Conservation (phyloP, 2,329 filamentous ascomycete species). For the Pseudopyricularia javanii region DNA sequence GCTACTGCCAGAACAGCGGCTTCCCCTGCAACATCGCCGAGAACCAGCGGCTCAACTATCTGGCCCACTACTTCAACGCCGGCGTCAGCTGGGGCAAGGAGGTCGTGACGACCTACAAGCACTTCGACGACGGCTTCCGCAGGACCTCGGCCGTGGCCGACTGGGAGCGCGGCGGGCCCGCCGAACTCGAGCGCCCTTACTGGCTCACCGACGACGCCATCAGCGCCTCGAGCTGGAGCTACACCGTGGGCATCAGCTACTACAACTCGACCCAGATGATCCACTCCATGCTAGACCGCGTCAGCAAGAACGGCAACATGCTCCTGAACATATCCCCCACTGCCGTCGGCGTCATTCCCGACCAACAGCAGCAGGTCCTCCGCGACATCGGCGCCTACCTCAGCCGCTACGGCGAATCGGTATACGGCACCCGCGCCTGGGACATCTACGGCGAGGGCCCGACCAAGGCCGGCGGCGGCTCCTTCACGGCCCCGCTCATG, state of each 20-base stretch:
- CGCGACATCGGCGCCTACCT: constrained; percentile 42
- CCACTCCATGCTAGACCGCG: constrained; percentile 32
- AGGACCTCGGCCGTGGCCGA: constrained; percentile 1
- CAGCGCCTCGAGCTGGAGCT: constrained; percentile 1
- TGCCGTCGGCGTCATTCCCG: constrained; percentile 39
- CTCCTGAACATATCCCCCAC: constrained; percentile 41
- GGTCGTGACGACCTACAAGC: constrained; percentile 2
- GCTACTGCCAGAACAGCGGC: neutral
- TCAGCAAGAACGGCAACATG: constrained; percentile 43
- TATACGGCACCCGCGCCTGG: constrained; percentile 45
- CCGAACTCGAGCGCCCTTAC: neutral
- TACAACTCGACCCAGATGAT: constrained; percentile 1
- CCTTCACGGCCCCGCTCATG: neutral
- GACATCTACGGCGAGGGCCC: constrained; percentile 19
- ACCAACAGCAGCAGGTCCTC: constrained; percentile 32
- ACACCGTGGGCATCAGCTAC: constrained; percentile 1
- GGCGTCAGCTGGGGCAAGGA: neutral
- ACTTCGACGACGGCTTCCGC: neutral
- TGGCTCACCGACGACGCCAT: constrained; percentile 3
- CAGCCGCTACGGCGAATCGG: constrained; percentile 35
- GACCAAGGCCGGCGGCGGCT: constrained; percentile 1
- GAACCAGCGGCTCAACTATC: neutral
- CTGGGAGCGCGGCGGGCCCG: constrained; percentile 1
- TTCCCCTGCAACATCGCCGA: neutral
- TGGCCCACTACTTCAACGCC: constrained; percentile 2